These are phyloP conservation scores for Aspergillus amoenus DNA, from an alignment of 2,329 filamentous ascomycete genomes.

Conservation along the genomic window DNA sequence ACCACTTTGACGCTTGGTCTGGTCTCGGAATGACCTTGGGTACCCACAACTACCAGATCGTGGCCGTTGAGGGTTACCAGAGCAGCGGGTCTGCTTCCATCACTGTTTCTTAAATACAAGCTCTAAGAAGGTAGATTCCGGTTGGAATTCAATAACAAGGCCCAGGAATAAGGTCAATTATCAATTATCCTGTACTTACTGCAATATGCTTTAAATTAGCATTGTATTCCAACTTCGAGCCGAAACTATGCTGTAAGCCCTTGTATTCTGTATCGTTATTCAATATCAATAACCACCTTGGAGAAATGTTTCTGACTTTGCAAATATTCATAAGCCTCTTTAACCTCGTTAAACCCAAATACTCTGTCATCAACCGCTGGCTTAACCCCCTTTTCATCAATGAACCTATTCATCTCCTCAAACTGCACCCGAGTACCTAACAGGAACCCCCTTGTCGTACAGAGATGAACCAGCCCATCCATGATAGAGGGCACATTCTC, in stretches of 20 bases:
- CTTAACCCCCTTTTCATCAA: conserved; percentile 50
- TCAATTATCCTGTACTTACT: too few relatives aligned
- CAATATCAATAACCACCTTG: conserved; percentile 31
- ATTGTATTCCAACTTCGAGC: too few relatives aligned
- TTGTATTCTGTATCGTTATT: neutral
- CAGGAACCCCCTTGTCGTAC: conserved; percentile 49
- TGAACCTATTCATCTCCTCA: conserved; percentile 51
- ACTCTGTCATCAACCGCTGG: conserved; percentile 51
- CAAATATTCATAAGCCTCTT: conserved; percentile 52
- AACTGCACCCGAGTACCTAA: conserved; percentile 51
- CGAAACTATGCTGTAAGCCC: neutral
- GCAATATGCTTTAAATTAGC: too few relatives aligned
- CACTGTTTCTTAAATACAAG: conserved; percentile 28
- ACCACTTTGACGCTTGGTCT: conserved; percentile 41
- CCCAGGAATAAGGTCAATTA: too few relatives aligned
- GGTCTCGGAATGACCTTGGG: conserved; percentile 33
- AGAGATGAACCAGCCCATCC: conserved; percentile 43
- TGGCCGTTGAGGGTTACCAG: conserved; percentile 46
- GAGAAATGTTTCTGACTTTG: conserved; percentile 52
- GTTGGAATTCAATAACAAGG: too few relatives aligned
- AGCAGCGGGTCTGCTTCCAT: conserved; percentile 40
- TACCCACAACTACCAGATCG: conserved; percentile 41
- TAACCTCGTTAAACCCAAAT: conserved; percentile 47
- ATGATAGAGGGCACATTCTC: conserved; percentile 33
- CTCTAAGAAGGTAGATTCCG: too few relatives aligned